Evolutionary conservation across 371 early-diverging fungal genomes (phyloP).

Genomic region (Mortierella sp.): DNA sequence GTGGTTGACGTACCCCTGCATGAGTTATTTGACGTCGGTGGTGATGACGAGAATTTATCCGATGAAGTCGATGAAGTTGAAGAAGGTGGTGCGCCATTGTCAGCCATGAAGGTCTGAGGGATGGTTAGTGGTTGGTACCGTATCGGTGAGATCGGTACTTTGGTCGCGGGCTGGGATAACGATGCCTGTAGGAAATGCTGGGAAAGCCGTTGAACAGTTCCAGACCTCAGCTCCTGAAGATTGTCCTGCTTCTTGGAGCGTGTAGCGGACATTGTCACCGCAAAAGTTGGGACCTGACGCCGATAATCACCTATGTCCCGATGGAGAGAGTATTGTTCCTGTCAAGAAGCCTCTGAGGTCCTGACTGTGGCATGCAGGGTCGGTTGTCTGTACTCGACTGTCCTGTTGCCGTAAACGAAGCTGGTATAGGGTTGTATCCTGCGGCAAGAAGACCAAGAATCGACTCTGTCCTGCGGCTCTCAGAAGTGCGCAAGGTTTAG

Average conservation of each 20-base stretch:
- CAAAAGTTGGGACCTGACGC: background rate
- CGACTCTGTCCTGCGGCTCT: no score
- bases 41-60: constrained; percentile 3
- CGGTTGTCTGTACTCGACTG: no score
- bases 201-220: constrained; percentile 50
- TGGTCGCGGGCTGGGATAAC: constrained; percentile 13
- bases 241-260: constrained; percentile 44
- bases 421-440: no score
- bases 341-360: no score
- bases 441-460: no score
- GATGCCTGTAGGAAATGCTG: constrained; percentile 44
- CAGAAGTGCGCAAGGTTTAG: no score
- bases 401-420: no score
- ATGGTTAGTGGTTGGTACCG: constrained; percentile 35
- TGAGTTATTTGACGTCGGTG: constrained; percentile 9
- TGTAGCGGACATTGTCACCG: constrained; percentile 17
- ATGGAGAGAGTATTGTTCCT: no score
- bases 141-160: constrained; percentile 18
- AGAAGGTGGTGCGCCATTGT: constrained; percentile 1
- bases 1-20: constrained; percentile 4
- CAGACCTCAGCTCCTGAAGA: constrained; percentile 35
- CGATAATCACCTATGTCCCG: background rate
- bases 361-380: no score
- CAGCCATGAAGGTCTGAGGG: constrained; percentile 26
- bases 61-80: constrained; percentile 3